phyloP scores from a whole-genome alignment of 768 basidiomycete species.

The Leccinum incarnatum region DNA sequence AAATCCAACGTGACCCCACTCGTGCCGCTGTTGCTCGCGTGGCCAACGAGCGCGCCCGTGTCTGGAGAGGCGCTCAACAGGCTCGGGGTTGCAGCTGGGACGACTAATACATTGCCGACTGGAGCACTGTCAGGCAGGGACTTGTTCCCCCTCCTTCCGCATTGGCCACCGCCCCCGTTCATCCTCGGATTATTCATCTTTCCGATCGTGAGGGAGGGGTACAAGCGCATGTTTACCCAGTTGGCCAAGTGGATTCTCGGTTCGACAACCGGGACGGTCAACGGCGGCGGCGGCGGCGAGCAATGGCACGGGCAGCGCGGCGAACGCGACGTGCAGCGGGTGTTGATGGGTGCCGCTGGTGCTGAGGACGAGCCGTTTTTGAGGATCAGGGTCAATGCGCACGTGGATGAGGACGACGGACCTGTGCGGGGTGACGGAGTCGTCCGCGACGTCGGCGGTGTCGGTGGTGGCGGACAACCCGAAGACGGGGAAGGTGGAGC shows the following conservation, averaged over 20 bases:
- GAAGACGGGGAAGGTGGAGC: conserved; percentile 7
- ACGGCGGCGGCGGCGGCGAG: not conserved
- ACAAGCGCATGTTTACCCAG: conserved; percentile 39
- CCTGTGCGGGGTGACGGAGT: not conserved
- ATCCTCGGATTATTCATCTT: conserved; percentile 52
- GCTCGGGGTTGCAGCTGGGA: not conserved
- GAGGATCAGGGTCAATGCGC: conserved; percentile 31
- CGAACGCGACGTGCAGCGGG: conserved; percentile 21
- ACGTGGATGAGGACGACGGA: conserved; percentile 31
- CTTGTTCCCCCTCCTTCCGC: conserved; percentile 29
- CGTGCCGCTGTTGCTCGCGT: conserved; percentile 26
- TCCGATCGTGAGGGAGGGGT: conserved; percentile 46
- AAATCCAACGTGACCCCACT: conserved; percentile 26
- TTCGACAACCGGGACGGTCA: conserved; percentile 13
- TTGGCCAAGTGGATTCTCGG: conserved; percentile 47
- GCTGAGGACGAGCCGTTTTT: conserved; percentile 32
- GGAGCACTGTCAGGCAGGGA: conserved; percentile 8
- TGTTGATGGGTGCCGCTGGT: conserved; percentile 20
- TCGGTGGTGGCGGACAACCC: conserved; percentile 5
- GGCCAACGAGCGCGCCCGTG: conserved; percentile 30
- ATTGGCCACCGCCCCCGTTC: conserved; percentile 63
- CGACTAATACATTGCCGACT: not conserved
- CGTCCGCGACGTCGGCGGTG: not conserved
- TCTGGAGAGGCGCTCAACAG: conserved; percentile 1
- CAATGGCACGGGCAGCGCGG: conserved; percentile 14